Base-by-base conservation (phyloP, 176 grass and related monocot genomes). In the Puccinellia tenuiflora region DNA sequence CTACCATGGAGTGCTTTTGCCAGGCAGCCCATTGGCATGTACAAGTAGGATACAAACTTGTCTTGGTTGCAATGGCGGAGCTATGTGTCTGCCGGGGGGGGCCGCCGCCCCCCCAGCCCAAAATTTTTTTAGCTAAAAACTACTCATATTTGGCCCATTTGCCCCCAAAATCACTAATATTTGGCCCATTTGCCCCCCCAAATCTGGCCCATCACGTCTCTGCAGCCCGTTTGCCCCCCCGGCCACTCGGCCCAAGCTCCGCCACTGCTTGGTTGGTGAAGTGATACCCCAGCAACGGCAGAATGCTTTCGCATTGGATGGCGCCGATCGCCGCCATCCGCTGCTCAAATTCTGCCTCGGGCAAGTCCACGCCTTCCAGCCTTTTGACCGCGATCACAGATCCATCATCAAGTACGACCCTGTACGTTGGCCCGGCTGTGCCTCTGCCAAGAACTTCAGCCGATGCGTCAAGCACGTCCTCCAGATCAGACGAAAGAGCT, bases 371-470 rank as follows among this genome's bases (percentile, higher is more conserved):
- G 28, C 83, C 86, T 62, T 86, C 88, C 21, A 88, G 86, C 40
- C 86, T 51, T 80, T 92, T 92, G 55, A 92, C 73, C 26, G 77
- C 66, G 35, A 92, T 78, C 48, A 77, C 50, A 43, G 79, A 51
- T 71, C 90, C 86, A 6, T 62, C 66, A 64, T 79, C 78, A 8
- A 88, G 79, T 21, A 68, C 78, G 14, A 78, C 82, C 75, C 86
- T 92, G 90, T 92, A 92, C 61, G 90, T 79, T 39, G 90, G 83
- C 59, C 90, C 90, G 68, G 78, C 78, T 9, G 90, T 92, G 9
- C 90, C 90, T 79, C 86, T 86, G 42, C 90, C 90, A 9, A 92
- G 53, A 51, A 88, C 82, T 75, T 92, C 86, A 24, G 86, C 90
- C 3, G 47, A 50, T 17, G 47, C 47, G 3, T 17, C 16, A 50